Conservation (phyloP, 805 yeast genomes). For the Debaryomyces prosopidis region DNA sequence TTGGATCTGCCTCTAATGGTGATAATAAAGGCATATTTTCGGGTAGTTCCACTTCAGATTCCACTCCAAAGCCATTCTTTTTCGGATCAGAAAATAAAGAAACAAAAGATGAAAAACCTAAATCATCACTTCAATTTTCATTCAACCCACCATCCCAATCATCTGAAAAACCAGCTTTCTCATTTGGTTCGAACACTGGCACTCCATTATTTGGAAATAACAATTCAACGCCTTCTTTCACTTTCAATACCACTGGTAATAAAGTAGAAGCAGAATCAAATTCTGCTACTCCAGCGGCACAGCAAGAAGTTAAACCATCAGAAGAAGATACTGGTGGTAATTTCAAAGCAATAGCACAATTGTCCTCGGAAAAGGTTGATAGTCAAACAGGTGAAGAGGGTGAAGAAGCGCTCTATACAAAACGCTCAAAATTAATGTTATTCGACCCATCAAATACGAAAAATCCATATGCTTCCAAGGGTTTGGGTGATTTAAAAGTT, state of each 20-base stretch:
- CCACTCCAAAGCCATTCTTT: conserved; percentile 17
- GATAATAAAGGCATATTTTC: conserved; percentile 4
- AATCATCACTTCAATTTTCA: conserved; percentile 27
- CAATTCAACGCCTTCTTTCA: conserved; percentile 4
- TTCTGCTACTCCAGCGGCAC: conserved; percentile 13
- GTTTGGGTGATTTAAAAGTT: conserved; percentile 81
- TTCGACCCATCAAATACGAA: conserved; percentile 51
- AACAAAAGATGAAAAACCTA: conserved; percentile 8
- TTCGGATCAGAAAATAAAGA: conserved; percentile 14
- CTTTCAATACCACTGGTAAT: conserved; percentile 21
- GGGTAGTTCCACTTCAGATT: conserved; percentile 3
- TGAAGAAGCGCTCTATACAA: conserved; percentile 63
- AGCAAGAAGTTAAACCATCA: conserved; percentile 14
- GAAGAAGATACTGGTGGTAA: conserved; percentile 51
- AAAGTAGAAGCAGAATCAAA: conserved; percentile 20
- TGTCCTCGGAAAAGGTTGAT: conserved; percentile 48
- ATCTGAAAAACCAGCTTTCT: conserved; percentile 10
- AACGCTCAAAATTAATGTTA: conserved; percentile 71
- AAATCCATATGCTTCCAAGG: conserved; percentile 58
- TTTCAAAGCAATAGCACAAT: conserved; percentile 35
- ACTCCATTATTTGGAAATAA: conserved; percentile 2
- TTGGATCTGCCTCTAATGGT: conserved; percentile 13
- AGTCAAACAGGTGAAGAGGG: conserved; percentile 80
- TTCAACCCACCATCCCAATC: conserved; percentile 13
- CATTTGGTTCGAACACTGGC: conserved; percentile 10